These are phyloP conservation scores for Tetrahymena borealis DNA, from an alignment of 73 alveolate species.

Conservation along the genomic window DNA sequence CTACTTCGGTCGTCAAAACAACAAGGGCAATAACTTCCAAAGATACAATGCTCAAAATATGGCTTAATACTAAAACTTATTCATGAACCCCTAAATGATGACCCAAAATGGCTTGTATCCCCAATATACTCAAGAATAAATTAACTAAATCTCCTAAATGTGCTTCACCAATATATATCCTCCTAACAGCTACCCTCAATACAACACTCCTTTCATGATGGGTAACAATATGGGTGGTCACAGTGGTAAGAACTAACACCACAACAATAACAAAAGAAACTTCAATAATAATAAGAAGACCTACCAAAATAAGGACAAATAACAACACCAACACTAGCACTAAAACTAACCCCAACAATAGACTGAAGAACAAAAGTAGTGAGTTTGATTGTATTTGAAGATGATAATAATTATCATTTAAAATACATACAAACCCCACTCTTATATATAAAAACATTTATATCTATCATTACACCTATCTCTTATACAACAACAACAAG, in stretches of 20 bases:
- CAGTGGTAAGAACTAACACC: background rate
- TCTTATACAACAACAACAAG: too few species aligned
- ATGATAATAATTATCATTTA: background rate
- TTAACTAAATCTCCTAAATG: background rate
- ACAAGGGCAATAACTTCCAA: background rate
- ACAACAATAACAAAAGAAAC: background rate
- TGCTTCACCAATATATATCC: background rate
- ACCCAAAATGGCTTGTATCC: background rate
- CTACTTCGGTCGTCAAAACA: background rate
- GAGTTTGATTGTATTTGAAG: background rate
- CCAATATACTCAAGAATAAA: background rate
- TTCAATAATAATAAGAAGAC: background rate
- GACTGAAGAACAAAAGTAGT: background rate
- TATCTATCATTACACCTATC: too few species aligned
- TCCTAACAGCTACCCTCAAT: background rate
- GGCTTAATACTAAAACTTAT: background rate
- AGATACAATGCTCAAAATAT: background rate
- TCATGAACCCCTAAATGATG: background rate
- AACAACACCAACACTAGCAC: background rate
- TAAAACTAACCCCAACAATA: background rate
- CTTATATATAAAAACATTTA: too few species aligned
- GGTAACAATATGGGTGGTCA: background rate
- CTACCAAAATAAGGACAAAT: background rate
- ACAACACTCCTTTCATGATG: background rate
- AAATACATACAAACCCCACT: too few species aligned